Percentiles rank a stretch among this genome's conserved stretches.
Conservation (phyloP, 2,329 filamentous ascomycete species). For the Exophiala sideris region DNA sequence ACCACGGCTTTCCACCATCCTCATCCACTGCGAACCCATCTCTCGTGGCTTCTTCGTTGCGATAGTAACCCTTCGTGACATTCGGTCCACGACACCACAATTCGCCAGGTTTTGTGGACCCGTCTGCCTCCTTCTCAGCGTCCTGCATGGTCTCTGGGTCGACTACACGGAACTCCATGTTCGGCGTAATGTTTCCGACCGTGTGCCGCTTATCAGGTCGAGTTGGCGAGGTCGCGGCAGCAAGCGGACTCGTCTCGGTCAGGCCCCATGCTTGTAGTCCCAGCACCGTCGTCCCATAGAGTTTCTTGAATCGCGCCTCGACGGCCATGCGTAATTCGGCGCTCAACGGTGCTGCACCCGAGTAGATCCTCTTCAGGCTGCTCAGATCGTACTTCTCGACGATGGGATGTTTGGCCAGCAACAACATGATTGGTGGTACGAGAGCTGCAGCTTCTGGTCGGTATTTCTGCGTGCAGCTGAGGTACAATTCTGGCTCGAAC, state of each 20-base stretch:
- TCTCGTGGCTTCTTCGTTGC: constrained; percentile 52
- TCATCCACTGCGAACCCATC: constrained; percentile 49
- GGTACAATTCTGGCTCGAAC: constrained; percentile 71
- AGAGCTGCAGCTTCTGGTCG: constrained; percentile 63
- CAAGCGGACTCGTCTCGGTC: constrained; percentile 57
- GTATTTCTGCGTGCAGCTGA: constrained; percentile 64
- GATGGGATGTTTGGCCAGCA: constrained; percentile 69
- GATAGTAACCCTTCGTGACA: constrained; percentile 58
- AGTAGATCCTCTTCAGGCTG: constrained; percentile 63
- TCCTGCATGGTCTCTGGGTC: constrained; percentile 22
- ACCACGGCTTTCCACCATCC: constrained; percentile 60
- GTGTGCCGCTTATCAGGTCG: constrained; percentile 20
- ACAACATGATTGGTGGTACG: constrained; percentile 73
- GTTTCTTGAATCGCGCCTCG: constrained; percentile 40
- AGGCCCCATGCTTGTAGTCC: constrained; percentile 74
- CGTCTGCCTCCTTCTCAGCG: constrained; percentile 12
- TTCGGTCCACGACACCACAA: constrained; percentile 55
- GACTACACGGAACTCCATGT: constrained; percentile 23
- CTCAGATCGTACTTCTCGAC: constrained; percentile 65
- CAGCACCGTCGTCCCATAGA: constrained; percentile 42
- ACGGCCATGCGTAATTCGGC: constrained; percentile 56
- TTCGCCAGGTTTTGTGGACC: constrained; percentile 36
- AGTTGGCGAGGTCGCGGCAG: neutral
- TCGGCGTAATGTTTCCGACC: constrained; percentile 19
- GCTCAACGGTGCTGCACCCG: constrained; percentile 68